Base-by-base conservation (phyloP, 2,329 filamentous ascomycete species). In the Trichoderma sp. region DNA sequence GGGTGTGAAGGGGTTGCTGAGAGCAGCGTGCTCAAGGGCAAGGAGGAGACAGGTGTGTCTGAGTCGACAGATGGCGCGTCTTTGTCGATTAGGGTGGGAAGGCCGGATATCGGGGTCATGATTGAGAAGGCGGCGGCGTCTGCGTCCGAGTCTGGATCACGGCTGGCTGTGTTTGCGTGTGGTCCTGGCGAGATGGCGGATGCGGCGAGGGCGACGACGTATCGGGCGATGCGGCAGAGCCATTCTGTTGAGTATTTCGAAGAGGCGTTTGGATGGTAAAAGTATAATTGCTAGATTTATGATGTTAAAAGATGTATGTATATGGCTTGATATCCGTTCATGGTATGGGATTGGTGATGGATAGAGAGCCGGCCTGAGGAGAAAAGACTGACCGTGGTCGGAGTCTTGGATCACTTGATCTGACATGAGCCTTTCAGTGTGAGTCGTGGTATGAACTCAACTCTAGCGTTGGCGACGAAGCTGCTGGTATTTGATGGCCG, bases 261-360 rank as follows among this genome's bases (percentile, higher is more conserved):
- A 44, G 58, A 61, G 26, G 47, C 58, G 19, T 61, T 61, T 30
- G 58, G 58, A 24, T 61, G 58, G 58, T 61, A 61, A 17, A 39
- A 39, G 30, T 39, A 4, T 39, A 39, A 39, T 4, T 3, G 12
- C 12, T 39, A 39, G 12, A 14, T 52, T 51, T 5, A 2, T 17
- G 21, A n/a, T 19, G 28, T 7, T 17, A 7, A 2, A 15, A 15
- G 30, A 12, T 2, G 28, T 12, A 9, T 19, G 50, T n/a, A 30
- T 3, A 39, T 39, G 7, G 3, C 14, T 12, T 7, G 7, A 39
- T 39, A 10, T 14, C 14, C 7, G 34, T 39, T 39, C 34, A 10
- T 14, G 34, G 5, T 39, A 14, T 39, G 10, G 12, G 10, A 39
- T 14, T 9, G 34, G 14, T 12, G 34, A 39, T n/a, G n/a, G n/a